Evolutionary conservation across 2,329 filamentous ascomycete genomes (phyloP), one percentile per base, ranked within the genome.

Genomic region (Fusarium napiforme): DNA sequence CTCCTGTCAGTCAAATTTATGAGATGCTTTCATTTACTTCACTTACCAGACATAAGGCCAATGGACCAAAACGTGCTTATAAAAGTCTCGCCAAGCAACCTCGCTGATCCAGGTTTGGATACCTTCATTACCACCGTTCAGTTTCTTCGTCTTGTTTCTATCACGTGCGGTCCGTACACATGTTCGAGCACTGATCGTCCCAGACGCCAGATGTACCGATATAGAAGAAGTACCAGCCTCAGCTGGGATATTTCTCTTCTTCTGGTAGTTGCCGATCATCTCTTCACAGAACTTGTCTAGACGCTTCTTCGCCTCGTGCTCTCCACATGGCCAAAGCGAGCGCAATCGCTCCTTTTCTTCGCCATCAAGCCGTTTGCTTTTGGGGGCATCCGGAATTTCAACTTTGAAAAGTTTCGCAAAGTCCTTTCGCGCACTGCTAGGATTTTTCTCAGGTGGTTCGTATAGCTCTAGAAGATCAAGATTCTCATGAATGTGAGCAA

Each of bases 51-150:
- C 86, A 76, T 95, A 95, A 0, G 95, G 95, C 93, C 94, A 97
- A 68, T 95, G 85, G 1, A 91, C 93, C 9, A 97, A 83, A 7
- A 97, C 93, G 79, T 96, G 93, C 77, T 92, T 94, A 83, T 97
- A 97, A 78, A 97, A 97, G 77, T 97, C 94, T 19, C 94, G 86
- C 94, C 94, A 96, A 0, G 93, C 94, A 7, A 97, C 87, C 81
- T 97, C 94, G 60, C 91, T 91, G 72, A 96, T 94, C 93, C 93
- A 97, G 1, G 86, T 85, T 57, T 88, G 85, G 64, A 93, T 91
- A 0, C 93, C 93, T 21, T 88, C 82, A 26, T 88, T 87, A 1
- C 92, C 92, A 2, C 85, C 88, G 67, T 94, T 89, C 4, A 97
- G 86, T 64, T 90, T 89, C 79, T 88, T 89, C 2, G 87, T 88